A percentile compares a stretch with the other conserved stretches of the same genome.
Evolutionary conservation across 2,329 filamentous ascomycete species (phyloP).

Genomic region (Penicillium nordicum): DNA sequence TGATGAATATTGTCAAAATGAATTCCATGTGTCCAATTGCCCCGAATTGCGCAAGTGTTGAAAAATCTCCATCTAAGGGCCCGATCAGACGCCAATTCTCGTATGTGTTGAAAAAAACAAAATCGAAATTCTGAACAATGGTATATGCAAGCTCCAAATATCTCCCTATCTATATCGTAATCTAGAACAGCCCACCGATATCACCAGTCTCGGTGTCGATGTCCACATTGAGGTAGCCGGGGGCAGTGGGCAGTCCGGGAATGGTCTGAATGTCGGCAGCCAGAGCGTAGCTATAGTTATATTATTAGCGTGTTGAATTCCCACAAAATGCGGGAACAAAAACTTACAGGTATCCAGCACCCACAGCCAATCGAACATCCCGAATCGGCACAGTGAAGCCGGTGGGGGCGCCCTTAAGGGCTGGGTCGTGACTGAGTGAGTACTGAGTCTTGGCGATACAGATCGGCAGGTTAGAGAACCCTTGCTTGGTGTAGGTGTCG

Average conservation of each 20-base stretch:
- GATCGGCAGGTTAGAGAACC: slow-evolving; percentile 88
- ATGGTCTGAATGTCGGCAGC: slow-evolving; percentile 99
- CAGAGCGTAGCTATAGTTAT: slow-evolving; percentile 67
- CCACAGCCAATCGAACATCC: slow-evolving; percentile 89
- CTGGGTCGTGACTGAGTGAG: slow-evolving; percentile 86
- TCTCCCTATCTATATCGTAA: background rate
- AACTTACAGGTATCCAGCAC: slow-evolving; percentile 82
- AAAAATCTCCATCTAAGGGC: slow-evolving; percentile 19
- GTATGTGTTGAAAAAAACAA: slow-evolving; percentile 31
- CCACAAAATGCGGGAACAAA: slow-evolving; percentile 27
- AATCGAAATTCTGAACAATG: slow-evolving; percentile 3
- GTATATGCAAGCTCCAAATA: slow-evolving; percentile 21
- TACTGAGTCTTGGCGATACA: slow-evolving; percentile 99
- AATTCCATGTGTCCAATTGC: slow-evolving; percentile 2
- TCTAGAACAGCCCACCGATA: slow-evolving; percentile 83
- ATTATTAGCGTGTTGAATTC: slow-evolving; percentile 26
- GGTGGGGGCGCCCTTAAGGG: slow-evolving; percentile 88
- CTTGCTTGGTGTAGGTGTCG: slow-evolving; percentile 88
- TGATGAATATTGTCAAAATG: slow-evolving; percentile 1
- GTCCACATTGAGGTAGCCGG: slow-evolving; percentile 92
- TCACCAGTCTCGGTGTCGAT: slow-evolving; percentile 76
- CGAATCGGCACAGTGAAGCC: slow-evolving; percentile 94
- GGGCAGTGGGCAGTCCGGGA: slow-evolving; percentile 88
- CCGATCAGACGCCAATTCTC: slow-evolving; percentile 19
- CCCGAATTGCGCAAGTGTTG: slow-evolving; percentile 1